A percentile compares a stretch with the other conserved stretches of the same genome.
These are phyloP conservation scores for Phytophthora pseudosyringae DNA, from an alignment of 352 stramenopile species.

Conservation along the genomic window DNA sequence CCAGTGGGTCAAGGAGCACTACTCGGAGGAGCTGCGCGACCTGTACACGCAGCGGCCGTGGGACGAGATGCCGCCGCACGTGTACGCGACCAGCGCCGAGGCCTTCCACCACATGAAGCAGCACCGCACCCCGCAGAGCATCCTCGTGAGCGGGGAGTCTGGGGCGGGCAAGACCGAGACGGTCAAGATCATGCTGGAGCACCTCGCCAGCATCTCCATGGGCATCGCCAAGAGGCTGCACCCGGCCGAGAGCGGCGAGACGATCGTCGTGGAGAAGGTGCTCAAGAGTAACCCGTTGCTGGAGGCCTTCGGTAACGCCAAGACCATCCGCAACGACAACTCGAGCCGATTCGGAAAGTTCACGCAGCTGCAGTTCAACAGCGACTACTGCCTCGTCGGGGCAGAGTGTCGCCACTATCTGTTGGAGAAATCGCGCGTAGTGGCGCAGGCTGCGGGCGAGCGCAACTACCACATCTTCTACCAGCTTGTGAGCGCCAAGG, in stretches of 20 bases:
- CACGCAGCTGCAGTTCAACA: slow-evolving; percentile 94
- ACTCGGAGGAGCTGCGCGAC: slow-evolving; percentile 77
- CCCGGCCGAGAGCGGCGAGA: slow-evolving; percentile 66
- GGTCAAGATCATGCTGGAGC: slow-evolving; percentile 97
- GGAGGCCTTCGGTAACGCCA: slow-evolving; percentile 92
- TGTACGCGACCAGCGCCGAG: slow-evolving; percentile 90
- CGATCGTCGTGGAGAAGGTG: slow-evolving; percentile 86
- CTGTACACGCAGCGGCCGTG: slow-evolving; percentile 74
- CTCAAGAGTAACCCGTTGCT: slow-evolving; percentile 91
- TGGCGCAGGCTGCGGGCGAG: slow-evolving; percentile 90
- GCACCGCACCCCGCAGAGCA: slow-evolving; percentile 76
- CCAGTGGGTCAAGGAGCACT: slow-evolving; percentile 87
- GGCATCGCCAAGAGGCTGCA: slow-evolving; percentile 65
- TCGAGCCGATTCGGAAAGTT: slow-evolving; percentile 96
- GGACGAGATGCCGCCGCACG: slow-evolving; percentile 84
- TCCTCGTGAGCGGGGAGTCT: slow-evolving; percentile 94
- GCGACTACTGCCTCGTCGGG: slow-evolving; percentile 84
- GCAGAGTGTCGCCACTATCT: slow-evolving; percentile 94
- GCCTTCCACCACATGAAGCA: slow-evolving; percentile 87
- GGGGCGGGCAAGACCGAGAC: slow-evolving; percentile 96
- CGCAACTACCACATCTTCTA: slow-evolving; percentile 99
- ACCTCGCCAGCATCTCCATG: slow-evolving; percentile 90
- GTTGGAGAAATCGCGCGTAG: slow-evolving; percentile 97
- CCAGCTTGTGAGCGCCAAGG: slow-evolving; percentile 84
- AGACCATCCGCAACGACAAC: slow-evolving; percentile 95